Evolutionary conservation across 2,329 filamentous ascomycete genomes (phyloP), one percentile per base, ranked within the genome.

Genomic region (Nothophoma quercina): DNA sequence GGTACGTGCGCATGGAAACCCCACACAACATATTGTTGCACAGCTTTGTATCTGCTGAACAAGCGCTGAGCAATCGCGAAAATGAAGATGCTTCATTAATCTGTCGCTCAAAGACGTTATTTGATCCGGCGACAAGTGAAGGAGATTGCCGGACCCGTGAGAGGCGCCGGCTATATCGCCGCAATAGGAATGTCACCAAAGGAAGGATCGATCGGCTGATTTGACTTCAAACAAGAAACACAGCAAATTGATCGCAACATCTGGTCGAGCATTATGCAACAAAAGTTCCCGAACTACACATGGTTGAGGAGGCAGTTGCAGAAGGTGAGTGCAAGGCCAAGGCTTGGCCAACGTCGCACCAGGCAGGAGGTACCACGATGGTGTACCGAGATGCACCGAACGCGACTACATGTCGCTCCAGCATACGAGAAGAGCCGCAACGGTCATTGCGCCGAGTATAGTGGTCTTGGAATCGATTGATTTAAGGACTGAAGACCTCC

Each of bases 1-100:
- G n/a, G n/a, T n/a, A n/a, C n/a, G n/a, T n/a, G n/a, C n/a, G n/a
- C n/a, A n/a, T n/a, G n/a, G n/a, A n/a, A n/a, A n/a, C n/a, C n/a
- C n/a, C n/a, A n/a, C n/a, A n/a, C 21, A 12, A 38, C 4, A 16
- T 10, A 36, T 2, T 22, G 21, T 8, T 9, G 19, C 21, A 25
- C 7, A 25, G 13, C 21, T n/a, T 16, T 4, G 12, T n/a, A n/a
- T 4, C n/a, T 43, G 40, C 40, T 43, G 40, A 88, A 13, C 40
- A 43, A 33, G 18, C n/a, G 21, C 15, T 19, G 21, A 34, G 19
- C 21, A 16, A 34, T 43, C 22, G 18, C n/a, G 15, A 18, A 18
- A 9, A 21, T 16, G 6, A 34, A 3, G 12, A 12, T 12, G 13
- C 15, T 19, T 18, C 22, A 28, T 19, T 8, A 13, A 12, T 7